Conservation (phyloP, 768 basidiomycete genomes). For the Leccinum obscurum region DNA sequence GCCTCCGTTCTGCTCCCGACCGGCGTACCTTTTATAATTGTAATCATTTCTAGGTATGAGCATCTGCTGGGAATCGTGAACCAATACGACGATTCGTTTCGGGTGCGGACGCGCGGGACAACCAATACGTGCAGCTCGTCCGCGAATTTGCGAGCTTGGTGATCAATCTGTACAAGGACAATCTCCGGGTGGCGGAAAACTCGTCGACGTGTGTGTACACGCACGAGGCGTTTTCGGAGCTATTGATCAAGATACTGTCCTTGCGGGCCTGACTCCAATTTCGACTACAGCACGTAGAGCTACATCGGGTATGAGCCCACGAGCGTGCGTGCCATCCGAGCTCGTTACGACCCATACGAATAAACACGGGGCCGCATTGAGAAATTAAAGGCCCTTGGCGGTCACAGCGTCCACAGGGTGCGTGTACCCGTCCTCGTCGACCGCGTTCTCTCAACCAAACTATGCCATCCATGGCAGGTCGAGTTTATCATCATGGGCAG, state of each 20-base stretch:
- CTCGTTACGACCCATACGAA: conserved; percentile 86
- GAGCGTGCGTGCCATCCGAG: too few relatives aligned
- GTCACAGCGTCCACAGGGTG: conserved; percentile 94
- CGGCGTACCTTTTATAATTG: too few relatives aligned
- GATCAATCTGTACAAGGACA: too few relatives aligned
- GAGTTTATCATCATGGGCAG: conserved; percentile 98
- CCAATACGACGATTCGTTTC: too few relatives aligned
- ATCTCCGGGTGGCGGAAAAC: conserved; percentile 3
- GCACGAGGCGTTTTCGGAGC: too few relatives aligned
- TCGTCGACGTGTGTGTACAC: too few relatives aligned
- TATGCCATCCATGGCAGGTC: conserved; percentile 45
- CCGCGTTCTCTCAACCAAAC: background rate
- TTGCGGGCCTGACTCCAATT: conserved; percentile 99
- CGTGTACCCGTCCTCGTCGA: background rate
- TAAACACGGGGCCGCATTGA: conserved; percentile 95
- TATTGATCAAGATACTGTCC: conserved; percentile 77
- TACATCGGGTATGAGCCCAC: conserved; percentile 97
- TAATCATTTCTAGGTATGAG: too few relatives aligned
- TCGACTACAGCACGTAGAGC: conserved; percentile 98
- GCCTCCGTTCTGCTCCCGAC: too few relatives aligned
- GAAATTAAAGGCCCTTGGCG: conserved; percentile 86
- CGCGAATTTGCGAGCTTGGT: too few relatives aligned
- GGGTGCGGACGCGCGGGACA: too few relatives aligned
- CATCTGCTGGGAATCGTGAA: too few relatives aligned
- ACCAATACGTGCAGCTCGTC: too few relatives aligned